Conservation (phyloP, 1,139 yeast species). For the Geotrichum restrictum region DNA sequence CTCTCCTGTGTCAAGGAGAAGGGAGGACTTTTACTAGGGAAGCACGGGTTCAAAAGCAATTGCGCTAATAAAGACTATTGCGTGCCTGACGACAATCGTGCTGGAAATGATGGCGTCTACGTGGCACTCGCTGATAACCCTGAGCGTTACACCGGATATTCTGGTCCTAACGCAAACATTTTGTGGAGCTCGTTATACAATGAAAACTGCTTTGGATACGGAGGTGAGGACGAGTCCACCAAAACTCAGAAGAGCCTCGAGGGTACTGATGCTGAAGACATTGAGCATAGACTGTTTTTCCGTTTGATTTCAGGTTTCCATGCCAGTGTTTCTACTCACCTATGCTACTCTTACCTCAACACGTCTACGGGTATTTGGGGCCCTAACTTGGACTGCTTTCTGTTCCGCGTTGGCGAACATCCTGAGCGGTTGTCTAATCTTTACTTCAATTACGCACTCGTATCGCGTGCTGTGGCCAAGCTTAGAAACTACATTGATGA, state of each 20-base stretch:
- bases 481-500: slow-evolving; percentile 48
- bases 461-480: slow-evolving; percentile 76
- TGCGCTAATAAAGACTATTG: slow-evolving; percentile 20
- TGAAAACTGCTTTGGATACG: slow-evolving; percentile 74
- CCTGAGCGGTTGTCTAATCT: slow-evolving; percentile 87
- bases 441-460: slow-evolving; percentile 87
- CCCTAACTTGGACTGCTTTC: slow-evolving; percentile 76
- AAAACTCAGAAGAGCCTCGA: background rate
- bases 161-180: slow-evolving; percentile 85
- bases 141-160: slow-evolving; percentile 94
- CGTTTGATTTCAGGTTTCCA: slow-evolving; percentile 90
- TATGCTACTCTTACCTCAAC: slow-evolving; percentile 79
- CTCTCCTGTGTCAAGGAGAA: slow-evolving; percentile 22
- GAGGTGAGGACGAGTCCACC: slow-evolving; percentile 37
- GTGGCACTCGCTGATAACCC: slow-evolving; percentile 86
- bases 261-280: slow-evolving; percentile 21
- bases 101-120: slow-evolving; percentile 54
- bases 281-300: slow-evolving; percentile 83
- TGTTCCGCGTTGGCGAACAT: slow-evolving; percentile 82
- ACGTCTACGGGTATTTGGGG: slow-evolving; percentile 73
- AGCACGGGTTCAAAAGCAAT: slow-evolving; percentile 6
- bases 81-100: slow-evolving; percentile 21
- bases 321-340: slow-evolving; percentile 90
- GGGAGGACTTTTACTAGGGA: slow-evolving; percentile 15
- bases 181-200: slow-evolving; percentile 92